Evolutionary conservation across 345 rosid species (phyloP).

Genomic region (Eucalyptus tenuipes): DNA sequence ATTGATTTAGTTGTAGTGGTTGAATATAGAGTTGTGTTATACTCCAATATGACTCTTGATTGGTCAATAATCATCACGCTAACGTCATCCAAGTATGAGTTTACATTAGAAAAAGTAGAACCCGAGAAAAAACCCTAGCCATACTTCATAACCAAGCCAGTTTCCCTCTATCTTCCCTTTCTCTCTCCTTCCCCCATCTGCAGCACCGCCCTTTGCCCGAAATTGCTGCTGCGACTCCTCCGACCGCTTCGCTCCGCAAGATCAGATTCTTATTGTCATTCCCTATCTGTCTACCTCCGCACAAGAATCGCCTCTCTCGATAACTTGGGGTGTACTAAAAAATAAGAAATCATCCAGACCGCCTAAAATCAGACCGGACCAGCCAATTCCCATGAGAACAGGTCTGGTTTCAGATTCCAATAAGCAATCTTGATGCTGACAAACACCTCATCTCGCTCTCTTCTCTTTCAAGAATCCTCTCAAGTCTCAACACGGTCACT

Average conservation of each 20-base stretch:
- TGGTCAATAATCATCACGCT: neutral
- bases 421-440: neutral
- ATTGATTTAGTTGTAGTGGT: neutral
- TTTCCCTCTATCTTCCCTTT: neutral
- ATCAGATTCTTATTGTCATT: neutral
- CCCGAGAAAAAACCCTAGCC: neutral
- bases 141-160: neutral
- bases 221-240: neutral
- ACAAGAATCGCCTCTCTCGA: neutral
- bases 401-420: neutral
- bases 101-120: neutral
- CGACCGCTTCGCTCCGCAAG: neutral
- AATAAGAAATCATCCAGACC: fast-evolving
- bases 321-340: neutral
- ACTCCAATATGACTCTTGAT: neutral
- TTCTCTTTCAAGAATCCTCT: neutral
- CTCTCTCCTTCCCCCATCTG: neutral
- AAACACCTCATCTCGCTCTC: neutral
- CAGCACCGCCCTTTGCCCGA: neutral
- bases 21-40: neutral
- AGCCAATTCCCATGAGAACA: neutral
- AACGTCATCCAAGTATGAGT: neutral
- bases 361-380: neutral
- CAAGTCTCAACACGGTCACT: neutral
- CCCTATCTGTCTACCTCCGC: neutral